phyloP scores from a whole-genome alignment of 495 filamentous ascomycete genomes.

The Tuber aestivum region DNA sequence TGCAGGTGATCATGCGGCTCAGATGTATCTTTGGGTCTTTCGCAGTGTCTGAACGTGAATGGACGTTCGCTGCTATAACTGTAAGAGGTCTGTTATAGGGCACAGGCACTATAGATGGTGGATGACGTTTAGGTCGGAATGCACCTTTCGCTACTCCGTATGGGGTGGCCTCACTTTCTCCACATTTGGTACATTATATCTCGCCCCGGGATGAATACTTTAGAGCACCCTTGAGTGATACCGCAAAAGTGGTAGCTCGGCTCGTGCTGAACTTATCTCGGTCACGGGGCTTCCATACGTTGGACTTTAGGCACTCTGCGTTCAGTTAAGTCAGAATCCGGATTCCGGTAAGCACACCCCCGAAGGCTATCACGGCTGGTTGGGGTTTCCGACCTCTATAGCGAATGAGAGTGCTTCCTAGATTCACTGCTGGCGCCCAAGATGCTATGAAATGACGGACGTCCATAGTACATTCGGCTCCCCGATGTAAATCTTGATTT shows the following conservation, averaged over 20 bases:
- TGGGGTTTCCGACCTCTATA: too few species aligned
- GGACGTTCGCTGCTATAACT: not conserved
- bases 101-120: not conserved
- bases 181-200: not conserved
- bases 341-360: not conserved
- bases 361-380: too few species aligned
- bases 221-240: not conserved
- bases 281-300: too few species aligned
- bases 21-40: not conserved
- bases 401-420: too few species aligned
- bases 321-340: too few species aligned
- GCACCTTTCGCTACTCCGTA: not conserved
- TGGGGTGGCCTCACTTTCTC: not conserved
- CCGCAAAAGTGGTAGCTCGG: not conserved
- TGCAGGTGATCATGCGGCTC: not conserved
- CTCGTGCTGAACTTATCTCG: not conserved
- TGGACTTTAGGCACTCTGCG: too few species aligned
- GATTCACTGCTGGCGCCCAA: too few species aligned
- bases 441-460: not conserved
- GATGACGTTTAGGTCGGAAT: not conserved
- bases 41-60: not conserved
- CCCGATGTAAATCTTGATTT: not conserved
- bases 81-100: not conserved
- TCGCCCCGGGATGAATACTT: not conserved
- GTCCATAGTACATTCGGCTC: not conserved